Evolutionary conservation across 108 stramenopile species (phyloP).

Genomic region (Nitzschia sp.): DNA sequence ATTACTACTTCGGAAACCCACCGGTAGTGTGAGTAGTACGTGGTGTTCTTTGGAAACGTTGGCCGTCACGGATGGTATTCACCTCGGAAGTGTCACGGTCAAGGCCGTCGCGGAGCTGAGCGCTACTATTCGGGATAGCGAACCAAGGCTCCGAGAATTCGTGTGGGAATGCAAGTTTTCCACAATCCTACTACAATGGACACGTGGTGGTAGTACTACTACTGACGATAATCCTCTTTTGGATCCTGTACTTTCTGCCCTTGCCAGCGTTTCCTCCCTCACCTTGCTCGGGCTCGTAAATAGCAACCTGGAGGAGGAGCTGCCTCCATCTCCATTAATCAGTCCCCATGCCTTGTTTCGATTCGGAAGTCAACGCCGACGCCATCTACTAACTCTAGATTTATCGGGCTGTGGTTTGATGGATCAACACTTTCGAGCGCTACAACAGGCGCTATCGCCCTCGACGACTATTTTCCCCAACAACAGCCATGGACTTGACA

Average conservation of each 20-base stretch:
- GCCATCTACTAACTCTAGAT: not conserved
- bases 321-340: not conserved
- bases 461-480: too few relatives aligned
- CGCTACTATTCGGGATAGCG: not conserved
- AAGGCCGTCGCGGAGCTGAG: not conserved
- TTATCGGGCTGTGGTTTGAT: conserved; percentile 6
- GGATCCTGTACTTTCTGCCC: not conserved
- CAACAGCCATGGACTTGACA: not conserved
- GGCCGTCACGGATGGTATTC: conserved; percentile 4
- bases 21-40: too few relatives aligned
- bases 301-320: not conserved
- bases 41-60: not conserved
- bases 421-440: not conserved
- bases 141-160: not conserved
- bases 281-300: not conserved
- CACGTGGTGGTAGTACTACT: too few relatives aligned
- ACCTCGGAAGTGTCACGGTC: not conserved
- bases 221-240: not conserved
- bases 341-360: not conserved
- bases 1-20: not conserved
- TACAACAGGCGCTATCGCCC: not conserved
- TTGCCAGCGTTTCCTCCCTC: not conserved
- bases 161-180: not conserved
- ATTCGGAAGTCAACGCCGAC: not conserved
- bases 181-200: not conserved